phyloP scores from a whole-genome alignment of 768 basidiomycete genomes.

The Termitomyces sp. region DNA sequence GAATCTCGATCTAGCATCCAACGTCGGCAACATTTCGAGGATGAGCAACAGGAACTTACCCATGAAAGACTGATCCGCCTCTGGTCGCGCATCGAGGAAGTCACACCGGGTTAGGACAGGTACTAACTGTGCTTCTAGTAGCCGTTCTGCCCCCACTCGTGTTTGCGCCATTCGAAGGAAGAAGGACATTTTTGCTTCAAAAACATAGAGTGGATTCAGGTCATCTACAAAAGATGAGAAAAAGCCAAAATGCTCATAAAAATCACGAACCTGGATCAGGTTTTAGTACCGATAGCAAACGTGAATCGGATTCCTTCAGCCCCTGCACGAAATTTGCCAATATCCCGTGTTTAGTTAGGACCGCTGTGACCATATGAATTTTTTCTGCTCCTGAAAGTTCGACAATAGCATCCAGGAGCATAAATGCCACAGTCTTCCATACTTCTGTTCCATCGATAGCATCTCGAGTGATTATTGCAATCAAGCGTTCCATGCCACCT shows the following conservation, averaged over 20 bases:
- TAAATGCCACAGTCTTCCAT: conserved; percentile 95
- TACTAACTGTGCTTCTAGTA: conserved; percentile 74
- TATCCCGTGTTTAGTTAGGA: conserved; percentile 69
- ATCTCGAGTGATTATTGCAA: conserved; percentile 75
- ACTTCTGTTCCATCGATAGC: conserved; percentile 94
- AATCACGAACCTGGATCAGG: conserved; percentile 77
- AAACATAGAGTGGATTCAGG: conserved; percentile 87
- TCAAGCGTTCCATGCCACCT: conserved; percentile 62
- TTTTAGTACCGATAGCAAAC: conserved; percentile 70
- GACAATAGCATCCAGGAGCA: conserved; percentile 78
- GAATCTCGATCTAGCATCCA: conserved; percentile 59
- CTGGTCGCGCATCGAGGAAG: conserved; percentile 80
- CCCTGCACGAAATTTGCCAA: conserved; percentile 77
- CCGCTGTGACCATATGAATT: conserved; percentile 52
- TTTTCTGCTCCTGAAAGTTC: conserved; percentile 67
- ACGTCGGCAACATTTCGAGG: not conserved
- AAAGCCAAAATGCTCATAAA: not conserved
- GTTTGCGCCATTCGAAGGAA: conserved; percentile 82
- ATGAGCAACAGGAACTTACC: conserved; percentile 39
- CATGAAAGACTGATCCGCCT: conserved; percentile 76
- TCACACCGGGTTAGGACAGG: conserved; percentile 77
- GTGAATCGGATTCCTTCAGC: conserved; percentile 75
- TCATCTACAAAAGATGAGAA: conserved; percentile 49
- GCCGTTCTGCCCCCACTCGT: conserved; percentile 74
- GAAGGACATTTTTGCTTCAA: conserved; percentile 91